A percentile compares a stretch with the other conserved stretches of the same genome.
These are phyloP conservation scores for Alternaria arborescens DNA, from an alignment of 2,329 filamentous ascomycete species.

Conservation along the genomic window DNA sequence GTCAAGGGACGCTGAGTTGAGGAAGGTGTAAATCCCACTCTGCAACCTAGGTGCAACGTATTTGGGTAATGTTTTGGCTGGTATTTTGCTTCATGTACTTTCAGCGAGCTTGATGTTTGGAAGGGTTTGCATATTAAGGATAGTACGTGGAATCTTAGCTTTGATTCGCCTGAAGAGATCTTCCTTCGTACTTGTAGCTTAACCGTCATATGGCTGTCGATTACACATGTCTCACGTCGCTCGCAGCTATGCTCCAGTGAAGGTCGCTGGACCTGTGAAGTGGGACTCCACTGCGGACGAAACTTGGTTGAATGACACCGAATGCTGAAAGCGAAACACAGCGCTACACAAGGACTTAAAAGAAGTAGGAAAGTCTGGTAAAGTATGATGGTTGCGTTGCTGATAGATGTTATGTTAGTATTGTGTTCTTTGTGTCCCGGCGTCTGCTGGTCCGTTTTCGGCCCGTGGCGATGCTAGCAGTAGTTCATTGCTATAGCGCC, in stretches of 20 bases:
- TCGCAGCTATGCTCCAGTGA: too few relatives aligned
- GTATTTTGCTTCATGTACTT: neutral
- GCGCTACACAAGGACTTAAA: neutral
- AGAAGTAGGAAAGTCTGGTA: neutral
- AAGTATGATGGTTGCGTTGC: neutral
- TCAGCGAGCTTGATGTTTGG: neutral
- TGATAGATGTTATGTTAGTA: neutral
- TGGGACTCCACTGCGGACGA: constrained; percentile 18
- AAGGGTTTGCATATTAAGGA: neutral
- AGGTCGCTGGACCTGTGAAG: neutral
- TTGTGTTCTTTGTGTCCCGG: neutral
- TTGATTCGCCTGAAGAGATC: too few relatives aligned
- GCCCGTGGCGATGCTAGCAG: neutral
- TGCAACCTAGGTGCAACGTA: too few relatives aligned
- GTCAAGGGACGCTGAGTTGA: constrained; percentile 36
- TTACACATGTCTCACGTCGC: too few relatives aligned
- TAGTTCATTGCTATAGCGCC: neutral
- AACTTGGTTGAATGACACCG: neutral
- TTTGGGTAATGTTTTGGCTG: neutral
- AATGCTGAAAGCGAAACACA: neutral
- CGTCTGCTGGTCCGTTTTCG: neutral
- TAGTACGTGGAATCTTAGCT: neutral
- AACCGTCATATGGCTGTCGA: too few relatives aligned
- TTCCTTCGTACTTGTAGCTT: too few relatives aligned
- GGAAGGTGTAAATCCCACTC: neutral